phyloP scores from a whole-genome alignment of 129 eudicot species.

The Ambrosia artemisiifolia region DNA sequence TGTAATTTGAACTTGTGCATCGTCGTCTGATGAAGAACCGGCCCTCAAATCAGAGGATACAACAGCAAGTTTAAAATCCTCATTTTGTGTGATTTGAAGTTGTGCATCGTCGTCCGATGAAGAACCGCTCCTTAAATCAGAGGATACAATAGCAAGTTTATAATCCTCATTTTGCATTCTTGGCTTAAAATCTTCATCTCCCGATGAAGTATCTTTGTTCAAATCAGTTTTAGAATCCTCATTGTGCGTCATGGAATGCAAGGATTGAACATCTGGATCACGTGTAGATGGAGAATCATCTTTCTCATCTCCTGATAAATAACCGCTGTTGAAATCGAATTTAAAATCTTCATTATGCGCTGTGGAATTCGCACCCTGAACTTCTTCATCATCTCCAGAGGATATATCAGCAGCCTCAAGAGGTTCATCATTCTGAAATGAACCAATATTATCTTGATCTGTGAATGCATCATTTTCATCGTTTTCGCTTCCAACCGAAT shows the following conservation, averaged over 20 bases:
- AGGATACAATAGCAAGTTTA: neutral
- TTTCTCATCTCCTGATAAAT: neutral
- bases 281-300: neutral
- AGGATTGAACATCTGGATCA: neutral
- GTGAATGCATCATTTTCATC: conserved; percentile 23
- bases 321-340: too few relatives aligned
- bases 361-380: neutral
- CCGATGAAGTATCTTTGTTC: neutral
- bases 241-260: neutral
- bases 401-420: conserved; percentile 29
- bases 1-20: too few relatives aligned
- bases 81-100: too few relatives aligned
- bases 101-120: too few relatives aligned
- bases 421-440: conserved; percentile 40
- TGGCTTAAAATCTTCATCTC: neutral
- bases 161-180: neutral
- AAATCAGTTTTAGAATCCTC: neutral
- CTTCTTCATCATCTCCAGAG: conserved; percentile 40
- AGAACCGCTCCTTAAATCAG: too few relatives aligned
- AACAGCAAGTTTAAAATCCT: too few relatives aligned
- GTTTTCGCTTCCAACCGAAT: conserved; percentile 22
- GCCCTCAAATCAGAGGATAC: too few relatives aligned
- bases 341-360: conserved; percentile 1
- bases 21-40: too few relatives aligned
- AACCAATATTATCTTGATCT: conserved; percentile 34